Percentiles rank a stretch among this genome's conserved stretches.
Conservation (phyloP, 805 yeast genomes). For the Cyberlindnera amylophila region DNA sequence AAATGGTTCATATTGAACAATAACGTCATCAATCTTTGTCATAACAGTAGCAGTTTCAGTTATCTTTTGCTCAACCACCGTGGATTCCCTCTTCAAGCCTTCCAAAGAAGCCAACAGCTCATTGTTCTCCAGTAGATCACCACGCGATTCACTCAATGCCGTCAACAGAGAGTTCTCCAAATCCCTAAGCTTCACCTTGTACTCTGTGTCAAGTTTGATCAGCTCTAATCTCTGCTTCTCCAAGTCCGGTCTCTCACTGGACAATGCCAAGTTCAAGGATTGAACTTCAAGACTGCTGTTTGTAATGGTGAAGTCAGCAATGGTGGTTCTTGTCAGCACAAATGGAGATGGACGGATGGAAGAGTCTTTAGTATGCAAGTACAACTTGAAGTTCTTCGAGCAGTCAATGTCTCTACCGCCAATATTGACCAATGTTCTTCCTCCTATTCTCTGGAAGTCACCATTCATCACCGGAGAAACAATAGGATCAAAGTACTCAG, state of each 20-base stretch:
- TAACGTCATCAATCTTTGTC: slow-evolving; percentile 45
- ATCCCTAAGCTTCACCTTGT: slow-evolving; percentile 45
- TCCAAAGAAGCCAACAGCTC: slow-evolving; percentile 58
- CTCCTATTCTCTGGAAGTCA: slow-evolving; percentile 65
- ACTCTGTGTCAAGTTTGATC: slow-evolving; percentile 54
- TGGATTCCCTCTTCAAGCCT: slow-evolving; percentile 58
- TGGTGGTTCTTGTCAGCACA: slow-evolving; percentile 56
- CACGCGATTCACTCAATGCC: slow-evolving; percentile 52
- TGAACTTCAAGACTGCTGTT: slow-evolving; percentile 60
- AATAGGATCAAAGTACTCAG: slow-evolving; percentile 77
- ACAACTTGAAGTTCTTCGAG: slow-evolving; percentile 58
- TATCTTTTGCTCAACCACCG: slow-evolving; percentile 48
- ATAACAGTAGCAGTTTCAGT: slow-evolving; percentile 52
- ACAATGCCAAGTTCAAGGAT: slow-evolving; percentile 53
- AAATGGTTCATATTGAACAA: slow-evolving; percentile 46
- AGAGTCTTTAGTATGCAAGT: slow-evolving; percentile 59
- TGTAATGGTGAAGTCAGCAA: slow-evolving; percentile 73
- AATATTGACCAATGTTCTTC: slow-evolving; percentile 56
- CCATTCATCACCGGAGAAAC: slow-evolving; percentile 56
- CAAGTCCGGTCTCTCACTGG: slow-evolving; percentile 59
- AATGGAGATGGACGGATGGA: slow-evolving; percentile 44
- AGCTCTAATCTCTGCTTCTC: slow-evolving; percentile 54
- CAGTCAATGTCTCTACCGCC: slow-evolving; percentile 66
- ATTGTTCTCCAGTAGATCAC: slow-evolving; percentile 67
- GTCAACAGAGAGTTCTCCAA: slow-evolving; percentile 59